Conservation (phyloP, 116 monocot genomes). For the Iris pallida region DNA sequence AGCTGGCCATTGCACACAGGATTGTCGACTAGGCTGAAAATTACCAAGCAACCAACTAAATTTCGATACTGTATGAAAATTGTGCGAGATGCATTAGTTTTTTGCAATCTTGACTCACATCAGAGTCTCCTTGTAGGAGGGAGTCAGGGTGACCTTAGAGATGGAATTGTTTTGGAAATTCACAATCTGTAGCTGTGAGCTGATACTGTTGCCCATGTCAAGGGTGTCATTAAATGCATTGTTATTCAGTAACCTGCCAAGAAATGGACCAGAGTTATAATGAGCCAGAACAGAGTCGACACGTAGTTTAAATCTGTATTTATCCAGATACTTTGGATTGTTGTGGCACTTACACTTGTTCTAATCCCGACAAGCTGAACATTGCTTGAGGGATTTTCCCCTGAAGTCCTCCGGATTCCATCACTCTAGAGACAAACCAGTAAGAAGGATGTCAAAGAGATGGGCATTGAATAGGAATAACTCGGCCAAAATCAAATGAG, state of each 20-base stretch:
- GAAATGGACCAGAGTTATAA: too few relatives aligned
- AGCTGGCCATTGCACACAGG: slow-evolving; percentile 33
- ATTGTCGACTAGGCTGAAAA: slow-evolving; percentile 40
- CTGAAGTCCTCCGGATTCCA: slow-evolving; percentile 32
- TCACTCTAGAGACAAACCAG: slow-evolving; percentile 15
- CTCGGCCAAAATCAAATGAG: background rate
- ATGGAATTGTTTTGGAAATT: slow-evolving; percentile 30
- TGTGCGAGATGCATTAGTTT: too few relatives aligned
- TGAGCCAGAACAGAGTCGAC: too few relatives aligned
- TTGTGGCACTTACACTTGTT: slow-evolving; percentile 15
- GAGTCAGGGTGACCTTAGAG: background rate
- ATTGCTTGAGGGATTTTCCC: slow-evolving; percentile 27
- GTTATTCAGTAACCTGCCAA: slow-evolving; percentile 21
- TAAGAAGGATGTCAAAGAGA: background rate
- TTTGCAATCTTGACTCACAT: slow-evolving; percentile 13
- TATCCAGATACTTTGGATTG: too few relatives aligned
- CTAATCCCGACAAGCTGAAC: slow-evolving; percentile 19
- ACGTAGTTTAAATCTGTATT: too few relatives aligned
- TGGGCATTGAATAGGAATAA: background rate
- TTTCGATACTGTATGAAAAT: background rate
- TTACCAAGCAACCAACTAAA: background rate
- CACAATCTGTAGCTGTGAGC: slow-evolving; percentile 19
- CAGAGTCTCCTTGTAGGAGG: slow-evolving; percentile 19
- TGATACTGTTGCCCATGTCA: slow-evolving; percentile 15
- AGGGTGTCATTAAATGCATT: slow-evolving; percentile 39